phyloP scores from a whole-genome alignment of 2,329 filamentous ascomycete species.

The Hortaea werneckii region DNA sequence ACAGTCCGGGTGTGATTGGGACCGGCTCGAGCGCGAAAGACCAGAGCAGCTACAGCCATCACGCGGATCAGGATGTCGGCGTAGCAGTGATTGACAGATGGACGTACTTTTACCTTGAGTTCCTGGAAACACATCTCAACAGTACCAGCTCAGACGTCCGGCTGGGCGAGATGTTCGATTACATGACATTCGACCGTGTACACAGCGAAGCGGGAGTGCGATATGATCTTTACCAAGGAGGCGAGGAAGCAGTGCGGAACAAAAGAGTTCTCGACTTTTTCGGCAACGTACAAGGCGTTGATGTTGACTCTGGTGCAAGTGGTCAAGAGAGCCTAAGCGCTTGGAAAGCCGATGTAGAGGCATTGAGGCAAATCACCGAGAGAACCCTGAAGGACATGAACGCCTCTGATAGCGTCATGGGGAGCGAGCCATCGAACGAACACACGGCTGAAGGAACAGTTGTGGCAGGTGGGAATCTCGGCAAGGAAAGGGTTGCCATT shows the following conservation, averaged over 20 bases:
- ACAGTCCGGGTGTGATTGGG: constrained; percentile 95
- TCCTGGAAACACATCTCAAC: constrained; percentile 80
- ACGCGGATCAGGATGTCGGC: constrained; percentile 94
- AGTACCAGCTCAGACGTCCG: constrained; percentile 82
- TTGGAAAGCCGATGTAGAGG: constrained; percentile 60
- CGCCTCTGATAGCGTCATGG: constrained; percentile 5
- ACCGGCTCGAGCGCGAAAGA: constrained; percentile 95
- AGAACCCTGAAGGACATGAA: constrained; percentile 5
- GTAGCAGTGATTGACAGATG: constrained; percentile 97
- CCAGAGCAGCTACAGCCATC: constrained; percentile 93
- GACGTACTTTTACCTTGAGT: constrained; percentile 97
- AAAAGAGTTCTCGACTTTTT: constrained; percentile 94
- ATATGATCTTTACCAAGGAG: constrained; percentile 89
- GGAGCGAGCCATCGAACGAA: constrained; percentile 6
- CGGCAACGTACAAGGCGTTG: constrained; percentile 94
- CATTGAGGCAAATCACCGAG: constrained; percentile 50
- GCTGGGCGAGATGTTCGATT: constrained; percentile 88
- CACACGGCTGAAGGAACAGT: constrained; percentile 21
- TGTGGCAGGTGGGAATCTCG: constrained; percentile 3
- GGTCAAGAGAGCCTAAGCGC: constrained; percentile 27
- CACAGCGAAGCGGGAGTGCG: constrained; percentile 85
- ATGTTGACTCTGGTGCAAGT: constrained; percentile 52
- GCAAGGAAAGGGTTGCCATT: constrained; percentile 1
- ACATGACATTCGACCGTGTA: constrained; percentile 89
- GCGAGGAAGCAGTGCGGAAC: constrained; percentile 64